Evolutionary conservation across 1,284 basidiomycete species (phyloP), one percentile per base, ranked within the genome.

Genomic region (Apiotrichum gamsii): DNA sequence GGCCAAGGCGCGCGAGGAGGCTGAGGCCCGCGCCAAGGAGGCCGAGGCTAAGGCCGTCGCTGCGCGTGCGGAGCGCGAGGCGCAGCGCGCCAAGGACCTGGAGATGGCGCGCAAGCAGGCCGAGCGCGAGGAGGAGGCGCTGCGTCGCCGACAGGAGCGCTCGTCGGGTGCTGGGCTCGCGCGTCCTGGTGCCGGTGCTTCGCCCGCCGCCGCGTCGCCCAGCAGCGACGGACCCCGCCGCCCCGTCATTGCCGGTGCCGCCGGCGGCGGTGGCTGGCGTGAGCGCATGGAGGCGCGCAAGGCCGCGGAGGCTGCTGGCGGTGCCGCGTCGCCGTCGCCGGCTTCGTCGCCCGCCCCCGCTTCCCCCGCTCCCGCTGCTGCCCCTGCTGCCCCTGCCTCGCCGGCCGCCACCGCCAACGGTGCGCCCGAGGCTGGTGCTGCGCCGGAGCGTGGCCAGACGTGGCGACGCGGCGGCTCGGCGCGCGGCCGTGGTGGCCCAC

Each of bases 51-150:
- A 58, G 23, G 54, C 53, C 15, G 60, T 51, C 9, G 48, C 49
- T 34, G 43, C 25, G n/a, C 47, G 51, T 37, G 69, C 67, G 21
- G 60, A 64, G 39, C 80, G 86, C 47, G 84, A 87, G 44, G 76
- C 69, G 31, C 83, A 90, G 61, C 83, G 85, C 38, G 77, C 76
- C 10, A 80, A 78, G 37, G 77, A 77, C 1, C 37, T 67, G 18
- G 85, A 88, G 58, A 69, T 77, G 31, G 80, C 79, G 3, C 78
- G 78, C 18, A 71, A 77, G 39, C 85, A 84, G 61, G 72, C 69
- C n/a, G 79, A 84, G 62, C 80, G 85, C 51, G 89, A 90, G 64
- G 85, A 87, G 44, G 90, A 90, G 61, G 87, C 87, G 0, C 78
- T 81, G 60, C 77, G 77, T 14, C 79, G 80, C 31, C 65, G 69